Base-by-base conservation (phyloP, 306 rosid species). In the Fragaria iinumae region DNA sequence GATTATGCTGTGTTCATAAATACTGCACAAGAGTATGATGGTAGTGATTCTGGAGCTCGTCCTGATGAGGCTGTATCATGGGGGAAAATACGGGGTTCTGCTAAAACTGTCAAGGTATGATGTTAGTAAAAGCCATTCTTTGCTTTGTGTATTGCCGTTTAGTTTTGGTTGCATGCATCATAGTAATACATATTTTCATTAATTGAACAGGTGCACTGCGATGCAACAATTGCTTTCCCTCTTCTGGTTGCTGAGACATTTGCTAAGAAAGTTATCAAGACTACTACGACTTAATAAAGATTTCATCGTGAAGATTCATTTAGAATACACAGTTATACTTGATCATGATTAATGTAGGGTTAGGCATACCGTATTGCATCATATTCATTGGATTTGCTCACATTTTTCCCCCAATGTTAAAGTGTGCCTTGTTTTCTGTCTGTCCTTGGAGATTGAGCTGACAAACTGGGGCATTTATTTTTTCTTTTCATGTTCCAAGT, bases 1-100 rank as follows among this genome's bases (percentile, higher is more conserved):
- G 97, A 95, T 75, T 95, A 89, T 81, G 99, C 97, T 1, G 90
- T 95, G 79, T 90, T 87, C 76, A 87, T 95, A 48, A 95, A 95
- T 68, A 95, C 97, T 36, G 99, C 97, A 18, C 97, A 95, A 63
- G 98, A 95, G 81, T 95, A 80, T 75, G 98, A 95, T 71, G 98
- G 98, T 64, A 95, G 97, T 60, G 99, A 95, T 79, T 95, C 97
- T 36, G 99, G 97, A 69, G 97, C 99, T 72, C 85, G 45, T 67
- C 99, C 97, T 21, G 99, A 95, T 49, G 99, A 95, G 86, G 97
- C 97, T 43, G 90, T 95, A 69, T 95, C 99, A 0, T 95, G 97
- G 97, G 99, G 99, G 0, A 90, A 95, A 80, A 88, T 95, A 73
- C 81, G 92, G 59, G 91, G 88, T 64, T 92, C 97, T 13, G 99